phyloP scores from a whole-genome alignment of 2,329 filamentous ascomycete genomes.

The Phialocephala sp. region DNA sequence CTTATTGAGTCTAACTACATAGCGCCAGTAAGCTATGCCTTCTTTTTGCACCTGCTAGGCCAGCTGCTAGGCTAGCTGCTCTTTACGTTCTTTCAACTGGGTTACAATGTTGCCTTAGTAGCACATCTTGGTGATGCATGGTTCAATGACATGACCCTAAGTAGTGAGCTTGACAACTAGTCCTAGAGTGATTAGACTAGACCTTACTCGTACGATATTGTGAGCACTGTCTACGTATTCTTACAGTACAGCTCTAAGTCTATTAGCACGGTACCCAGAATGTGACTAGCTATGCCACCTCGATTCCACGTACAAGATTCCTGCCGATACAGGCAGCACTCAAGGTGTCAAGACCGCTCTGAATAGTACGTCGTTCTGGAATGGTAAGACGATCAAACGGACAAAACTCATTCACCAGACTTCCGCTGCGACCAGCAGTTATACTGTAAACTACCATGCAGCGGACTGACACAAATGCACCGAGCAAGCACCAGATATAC shows the following conservation, averaged over 20 bases:
- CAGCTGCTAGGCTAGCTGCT: conserved; percentile 23
- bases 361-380: conserved; percentile 68
- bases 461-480: conserved; percentile 63
- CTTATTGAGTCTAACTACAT: conserved; percentile 5
- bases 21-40: conserved; percentile 27
- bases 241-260: conserved; percentile 1
- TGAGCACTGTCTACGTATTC: conserved; percentile 22
- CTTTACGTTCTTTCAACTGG: conserved; percentile 13
- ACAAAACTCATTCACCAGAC: conserved; percentile 78
- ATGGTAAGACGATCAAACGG: conserved; percentile 73
- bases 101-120: conserved; percentile 20
- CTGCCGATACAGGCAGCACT: conserved; percentile 60
- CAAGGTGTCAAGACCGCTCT: conserved; percentile 75
- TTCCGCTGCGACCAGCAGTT: conserved; percentile 65
- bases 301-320: conserved; percentile 54
- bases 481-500: conserved; percentile 69
- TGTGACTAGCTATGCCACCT: conserved; percentile 48
- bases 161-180: conserved; percentile 64
- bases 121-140: conserved; percentile 67
- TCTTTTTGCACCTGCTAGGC: conserved; percentile 22
- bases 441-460: conserved; percentile 75
- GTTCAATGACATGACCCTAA: conserved; percentile 64
- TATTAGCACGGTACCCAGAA: conserved; percentile 59
- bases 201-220: conserved; percentile 77
- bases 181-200: conserved; percentile 70